Evolutionary conservation across 176 grass and related monocot genomes (phyloP), one percentile per base, ranked within the genome.

Genomic region (Hordeum marinum): DNA sequence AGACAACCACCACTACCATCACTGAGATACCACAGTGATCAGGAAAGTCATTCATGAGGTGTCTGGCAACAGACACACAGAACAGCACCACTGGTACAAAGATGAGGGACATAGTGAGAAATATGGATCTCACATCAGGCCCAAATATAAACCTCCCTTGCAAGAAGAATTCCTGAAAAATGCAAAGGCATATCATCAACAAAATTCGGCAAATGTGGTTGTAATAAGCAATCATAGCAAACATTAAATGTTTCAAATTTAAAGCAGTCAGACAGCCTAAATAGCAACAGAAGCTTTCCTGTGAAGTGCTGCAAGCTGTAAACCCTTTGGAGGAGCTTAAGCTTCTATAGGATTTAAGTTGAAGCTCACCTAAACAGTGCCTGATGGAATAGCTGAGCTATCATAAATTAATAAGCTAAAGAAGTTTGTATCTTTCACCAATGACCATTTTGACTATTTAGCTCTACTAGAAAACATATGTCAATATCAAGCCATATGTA

Each of bases 71-170:
- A 79, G 95, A 98, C 57, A 89, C 85, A 81, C 96, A 98, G 75
- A 98, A 98, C 54, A 65, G 20, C 54, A 87, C 85, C 78, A 95
- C 91, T 37, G 93, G 96, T 88, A 85, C 88, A 39, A 92, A 67
- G 70, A 98, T 86, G 64, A 98, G 96, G 72, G 87, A 95, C 78
- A 98, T 87, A n/a, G 96, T 98, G 78, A 95, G 88, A 92, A 98
- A 98, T 65, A 98, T 68, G 35, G 96, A 98, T 79, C 93, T 90
- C 80, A 80, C 93, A 86, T 98, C 96, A 52, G 96, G 96, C 57
- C 96, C 96, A 93, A 94, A 98, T 85, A 98, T 95, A 85, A 98
- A 94, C 82, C 96, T 95, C 84, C 96, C 96, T 90, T 89, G 87
- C 84, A 98, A 90, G 81, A 98, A 85, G 83, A 98, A 98, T 81